These are phyloP conservation scores for Glomus cerebriforme DNA, from an alignment of 192 early-diverging fungal species.

Conservation along the genomic window DNA sequence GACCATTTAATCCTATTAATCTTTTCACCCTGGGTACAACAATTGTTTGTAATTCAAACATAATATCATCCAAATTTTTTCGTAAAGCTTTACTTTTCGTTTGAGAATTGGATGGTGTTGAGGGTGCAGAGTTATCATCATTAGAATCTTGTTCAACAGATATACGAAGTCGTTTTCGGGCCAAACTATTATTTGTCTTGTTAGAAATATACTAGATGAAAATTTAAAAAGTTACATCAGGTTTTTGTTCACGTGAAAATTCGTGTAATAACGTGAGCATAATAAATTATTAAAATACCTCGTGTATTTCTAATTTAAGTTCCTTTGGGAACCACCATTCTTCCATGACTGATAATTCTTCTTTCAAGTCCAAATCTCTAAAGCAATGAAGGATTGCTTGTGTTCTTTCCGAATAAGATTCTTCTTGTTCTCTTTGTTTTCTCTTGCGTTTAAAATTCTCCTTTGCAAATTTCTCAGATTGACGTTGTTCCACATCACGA, in stretches of 20 bases:
- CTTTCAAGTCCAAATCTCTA: conserved; percentile 5
- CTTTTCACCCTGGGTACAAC: conserved; percentile 25
- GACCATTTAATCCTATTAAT: conserved; percentile 20
- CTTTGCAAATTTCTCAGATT: conserved; percentile 14
- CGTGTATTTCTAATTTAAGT: conserved; percentile 31
- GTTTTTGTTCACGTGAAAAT: too few relatives aligned
- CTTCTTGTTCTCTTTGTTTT: conserved; percentile 30
- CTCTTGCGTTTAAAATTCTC: conserved; percentile 26
- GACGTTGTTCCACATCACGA: conserved; percentile 20
- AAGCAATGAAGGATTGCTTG: conserved; percentile 24
- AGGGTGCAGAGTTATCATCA: not conserved
- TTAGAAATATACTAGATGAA: conserved; percentile 31
- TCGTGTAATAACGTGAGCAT: too few relatives aligned
- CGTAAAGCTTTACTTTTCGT: conserved; percentile 29
- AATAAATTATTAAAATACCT: not conserved
- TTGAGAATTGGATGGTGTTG: not conserved
- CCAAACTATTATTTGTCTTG: conserved; percentile 35
- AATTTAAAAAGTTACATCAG: too few relatives aligned
- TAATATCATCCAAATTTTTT: conserved; percentile 29
- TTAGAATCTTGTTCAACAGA: conserved; percentile 18
- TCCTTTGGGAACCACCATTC: conserved; percentile 36
- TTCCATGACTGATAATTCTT: conserved; percentile 25
- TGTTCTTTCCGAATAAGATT: conserved; percentile 12
- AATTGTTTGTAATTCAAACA: conserved; percentile 20
- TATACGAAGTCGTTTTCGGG: conserved; percentile 29